phyloP scores from a whole-genome alignment of 768 basidiomycete genomes.

The Fomitopsis serialis region DNA sequence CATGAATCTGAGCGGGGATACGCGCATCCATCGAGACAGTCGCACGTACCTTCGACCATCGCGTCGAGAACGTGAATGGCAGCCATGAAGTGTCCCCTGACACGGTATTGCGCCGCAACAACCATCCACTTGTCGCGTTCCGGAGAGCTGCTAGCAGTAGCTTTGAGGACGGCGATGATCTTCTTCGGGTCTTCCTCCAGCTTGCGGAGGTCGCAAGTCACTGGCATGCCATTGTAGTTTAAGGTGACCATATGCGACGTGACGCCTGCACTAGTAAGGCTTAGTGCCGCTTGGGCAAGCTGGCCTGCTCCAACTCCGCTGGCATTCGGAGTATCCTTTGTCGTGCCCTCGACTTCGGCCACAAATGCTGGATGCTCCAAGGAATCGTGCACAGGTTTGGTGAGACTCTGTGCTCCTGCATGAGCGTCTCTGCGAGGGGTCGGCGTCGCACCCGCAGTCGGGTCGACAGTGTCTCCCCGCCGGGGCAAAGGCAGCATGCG shows the following conservation, averaged over 20 bases:
- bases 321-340: not conserved
- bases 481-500: not conserved
- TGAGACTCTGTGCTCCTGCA: not conserved
- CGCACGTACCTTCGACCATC: constrained; percentile 42
- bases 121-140: constrained; percentile 54
- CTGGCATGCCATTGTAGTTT: constrained; percentile 7
- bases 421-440: not conserved
- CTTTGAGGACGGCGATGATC: constrained; percentile 42
- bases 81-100: constrained; percentile 37
- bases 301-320: not conserved
- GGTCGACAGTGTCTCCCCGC: too few species aligned
- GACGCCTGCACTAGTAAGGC: not conserved
- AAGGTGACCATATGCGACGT: constrained; percentile 5
- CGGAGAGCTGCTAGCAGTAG: constrained; percentile 25
- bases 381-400: too few species aligned
- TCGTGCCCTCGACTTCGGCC: too few species aligned
- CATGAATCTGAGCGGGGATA: not conserved
- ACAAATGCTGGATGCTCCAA: too few species aligned
- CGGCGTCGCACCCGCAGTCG: not conserved
- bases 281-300: not conserved
- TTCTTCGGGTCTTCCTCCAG: constrained; percentile 39
- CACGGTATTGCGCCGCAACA: constrained; percentile 48
- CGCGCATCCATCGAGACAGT: not conserved
- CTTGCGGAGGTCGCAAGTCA: constrained; percentile 34
- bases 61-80: constrained; percentile 39